Percentiles rank a stretch among this genome's conserved stretches.
These are phyloP conservation scores for Penicillium simplicissimum DNA, from an alignment of 495 filamentous ascomycete genomes.

Conservation along the genomic window DNA sequence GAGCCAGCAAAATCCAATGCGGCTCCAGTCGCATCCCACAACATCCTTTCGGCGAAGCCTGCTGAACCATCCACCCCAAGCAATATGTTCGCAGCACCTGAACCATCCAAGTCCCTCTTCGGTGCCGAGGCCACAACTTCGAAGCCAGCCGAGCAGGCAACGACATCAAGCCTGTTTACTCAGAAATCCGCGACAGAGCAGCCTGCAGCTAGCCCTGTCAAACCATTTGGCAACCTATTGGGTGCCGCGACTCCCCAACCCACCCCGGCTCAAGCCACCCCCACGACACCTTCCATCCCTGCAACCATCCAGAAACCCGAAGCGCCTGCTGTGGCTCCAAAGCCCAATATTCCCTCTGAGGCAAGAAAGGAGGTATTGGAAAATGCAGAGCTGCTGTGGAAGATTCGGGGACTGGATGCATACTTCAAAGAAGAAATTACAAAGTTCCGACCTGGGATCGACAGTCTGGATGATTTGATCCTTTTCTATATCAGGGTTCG, in stretches of 20 bases:
- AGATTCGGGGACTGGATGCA: conserved; percentile 34
- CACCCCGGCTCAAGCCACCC: neutral
- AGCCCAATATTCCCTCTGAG: conserved; percentile 21
- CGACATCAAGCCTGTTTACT: conserved; percentile 16
- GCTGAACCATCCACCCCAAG: conserved; percentile 1
- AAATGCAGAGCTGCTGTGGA: conserved; percentile 25
- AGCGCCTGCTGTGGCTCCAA: conserved; percentile 9
- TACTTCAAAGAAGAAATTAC: conserved; percentile 36
- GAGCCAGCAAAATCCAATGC: conserved; percentile 2
- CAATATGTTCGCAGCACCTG: conserved; percentile 1
- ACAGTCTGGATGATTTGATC: conserved; percentile 37
- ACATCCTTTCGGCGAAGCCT: conserved; percentile 14
- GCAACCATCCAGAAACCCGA: neutral
- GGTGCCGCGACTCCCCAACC: conserved; percentile 1
- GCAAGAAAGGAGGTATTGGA: conserved; percentile 21
- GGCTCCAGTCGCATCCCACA: conserved; percentile 19
- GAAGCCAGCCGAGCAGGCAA: conserved; percentile 3
- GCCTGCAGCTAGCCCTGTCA: conserved; percentile 17
- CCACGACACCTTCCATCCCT: neutral
- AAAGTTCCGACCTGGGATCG: conserved; percentile 27
- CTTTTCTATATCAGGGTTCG: conserved; percentile 40
- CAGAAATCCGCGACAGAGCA: conserved; percentile 28
- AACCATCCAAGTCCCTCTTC: conserved; percentile 10
- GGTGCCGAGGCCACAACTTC: conserved; percentile 1
- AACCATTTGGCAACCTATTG: conserved; percentile 35